phyloP scores from a whole-genome alignment of 1,139 yeast species.

The Debaryomyces coudertii region DNA sequence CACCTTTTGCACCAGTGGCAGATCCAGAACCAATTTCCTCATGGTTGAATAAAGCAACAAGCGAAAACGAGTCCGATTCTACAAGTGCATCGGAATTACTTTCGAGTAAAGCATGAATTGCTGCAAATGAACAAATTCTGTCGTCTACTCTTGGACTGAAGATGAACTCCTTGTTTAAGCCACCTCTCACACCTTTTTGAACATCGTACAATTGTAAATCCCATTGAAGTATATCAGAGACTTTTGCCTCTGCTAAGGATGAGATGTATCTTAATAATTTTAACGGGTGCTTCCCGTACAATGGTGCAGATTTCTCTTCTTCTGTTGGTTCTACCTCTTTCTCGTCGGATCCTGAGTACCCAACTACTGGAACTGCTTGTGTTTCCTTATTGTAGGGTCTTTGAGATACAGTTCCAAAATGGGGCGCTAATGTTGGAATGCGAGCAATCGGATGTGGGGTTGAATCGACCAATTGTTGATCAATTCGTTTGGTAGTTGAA shows the following conservation, averaged over 20 bases:
- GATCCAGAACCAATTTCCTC: constrained; percentile 67
- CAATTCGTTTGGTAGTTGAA: constrained; percentile 32
- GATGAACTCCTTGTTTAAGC: constrained; percentile 60
- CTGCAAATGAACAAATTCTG: constrained; percentile 65
- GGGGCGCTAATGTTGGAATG: constrained; percentile 68
- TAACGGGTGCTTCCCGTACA: constrained; percentile 62
- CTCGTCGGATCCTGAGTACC: constrained; percentile 34
- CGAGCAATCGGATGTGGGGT: constrained; percentile 66
- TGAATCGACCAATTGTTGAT: constrained; percentile 53
- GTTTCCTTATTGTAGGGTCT: constrained; percentile 64
- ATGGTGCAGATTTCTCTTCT: constrained; percentile 63
- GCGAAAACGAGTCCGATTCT: constrained; percentile 42
- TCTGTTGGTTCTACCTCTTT: constrained; percentile 49
- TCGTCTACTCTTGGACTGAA: constrained; percentile 71
- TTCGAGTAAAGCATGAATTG: constrained; percentile 55
- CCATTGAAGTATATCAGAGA: constrained; percentile 57
- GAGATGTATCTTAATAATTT: constrained; percentile 60
- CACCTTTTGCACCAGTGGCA: constrained; percentile 63
- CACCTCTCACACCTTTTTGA: constrained; percentile 65
- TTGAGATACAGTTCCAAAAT: constrained; percentile 55
- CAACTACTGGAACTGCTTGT: constrained; percentile 64
- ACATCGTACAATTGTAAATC: constrained; percentile 67
- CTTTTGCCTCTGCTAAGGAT: constrained; percentile 46
- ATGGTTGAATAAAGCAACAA: constrained; percentile 59
- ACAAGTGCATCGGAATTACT: constrained; percentile 24